These are phyloP conservation scores for Krasilnikovozyma curviuscula DNA, from an alignment of 768 basidiomycete genomes.

Conservation along the genomic window DNA sequence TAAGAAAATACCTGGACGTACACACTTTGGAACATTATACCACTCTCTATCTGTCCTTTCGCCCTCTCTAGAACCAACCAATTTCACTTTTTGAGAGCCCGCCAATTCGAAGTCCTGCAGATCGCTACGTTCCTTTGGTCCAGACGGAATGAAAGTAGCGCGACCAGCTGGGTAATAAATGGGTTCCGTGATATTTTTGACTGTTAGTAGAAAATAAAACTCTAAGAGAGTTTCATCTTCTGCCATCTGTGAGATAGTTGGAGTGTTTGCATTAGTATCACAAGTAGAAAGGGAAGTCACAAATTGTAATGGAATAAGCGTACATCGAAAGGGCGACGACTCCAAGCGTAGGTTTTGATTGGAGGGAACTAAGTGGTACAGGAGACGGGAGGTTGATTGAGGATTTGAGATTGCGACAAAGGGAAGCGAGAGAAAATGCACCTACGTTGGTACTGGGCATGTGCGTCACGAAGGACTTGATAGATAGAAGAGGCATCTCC, in stretches of 20 bases:
- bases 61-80: neutral
- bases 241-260: conserved; percentile 3
- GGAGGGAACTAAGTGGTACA: conserved; percentile 12
- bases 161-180: conserved; percentile 15
- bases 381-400: too few species aligned
- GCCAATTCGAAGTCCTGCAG: too few species aligned
- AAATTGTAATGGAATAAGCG: too few species aligned
- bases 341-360: neutral
- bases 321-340: neutral
- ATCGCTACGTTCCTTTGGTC: too few species aligned
- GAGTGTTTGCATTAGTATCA: neutral
- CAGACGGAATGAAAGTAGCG: conserved; percentile 10
- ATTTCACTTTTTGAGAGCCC: neutral
- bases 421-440: neutral
- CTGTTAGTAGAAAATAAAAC: conserved; percentile 9
- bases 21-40: conserved; percentile 5
- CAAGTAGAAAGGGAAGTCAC: neutral
- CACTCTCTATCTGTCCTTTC: neutral
- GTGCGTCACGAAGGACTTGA: conserved; percentile 12
- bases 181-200: conserved; percentile 12
- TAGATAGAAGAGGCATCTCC: neutral
- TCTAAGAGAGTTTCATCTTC: conserved; percentile 12
- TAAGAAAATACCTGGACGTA: conserved; percentile 7
- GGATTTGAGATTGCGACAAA: too few species aligned
- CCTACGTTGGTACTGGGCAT: conserved; percentile 16